These are phyloP conservation scores for Hydnum rufescens DNA, from an alignment of 768 basidiomycete species.

Conservation along the genomic window DNA sequence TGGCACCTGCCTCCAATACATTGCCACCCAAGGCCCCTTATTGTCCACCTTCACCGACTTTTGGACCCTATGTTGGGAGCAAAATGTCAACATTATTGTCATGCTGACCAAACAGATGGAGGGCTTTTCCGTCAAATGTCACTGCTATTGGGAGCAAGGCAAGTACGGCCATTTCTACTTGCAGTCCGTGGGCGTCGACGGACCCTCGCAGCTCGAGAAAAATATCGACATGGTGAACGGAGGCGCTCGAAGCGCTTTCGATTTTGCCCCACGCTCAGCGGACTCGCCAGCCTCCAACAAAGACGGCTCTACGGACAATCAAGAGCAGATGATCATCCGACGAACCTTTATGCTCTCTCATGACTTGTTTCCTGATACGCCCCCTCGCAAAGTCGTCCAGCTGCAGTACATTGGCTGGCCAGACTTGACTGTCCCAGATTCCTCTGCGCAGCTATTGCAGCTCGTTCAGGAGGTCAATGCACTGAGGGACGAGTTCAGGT, in stretches of 20 bases:
- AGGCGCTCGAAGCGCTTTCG: constrained; percentile 21
- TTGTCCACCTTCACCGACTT: constrained; percentile 81
- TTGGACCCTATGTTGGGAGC: constrained; percentile 95
- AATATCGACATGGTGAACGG: constrained; percentile 13
- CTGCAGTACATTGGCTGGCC: constrained; percentile 93
- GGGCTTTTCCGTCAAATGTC: constrained; percentile 75
- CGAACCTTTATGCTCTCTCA: constrained; percentile 46
- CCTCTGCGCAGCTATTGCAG: constrained; percentile 51
- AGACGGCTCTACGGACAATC: constrained; percentile 3
- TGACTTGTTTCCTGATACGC: constrained; percentile 33
- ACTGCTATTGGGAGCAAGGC: constrained; percentile 55
- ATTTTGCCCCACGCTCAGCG: constrained; percentile 17
- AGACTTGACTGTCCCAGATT: constrained; percentile 85
- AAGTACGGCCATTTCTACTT: constrained; percentile 55
- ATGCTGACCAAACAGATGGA: constrained; percentile 93
- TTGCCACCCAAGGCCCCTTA: constrained; percentile 90
- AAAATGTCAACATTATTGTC: constrained; percentile 83
- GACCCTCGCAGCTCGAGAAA: constrained; percentile 17
- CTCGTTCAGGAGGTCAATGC: constrained; percentile 34
- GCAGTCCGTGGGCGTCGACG: constrained; percentile 28
- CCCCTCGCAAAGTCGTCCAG: constrained; percentile 55
- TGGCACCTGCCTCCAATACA: constrained; percentile 64
- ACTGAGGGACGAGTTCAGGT: constrained; percentile 2
- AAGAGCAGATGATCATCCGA: constrained; percentile 18
- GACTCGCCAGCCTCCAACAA: background rate